phyloP scores from a whole-genome alignment of 2,329 filamentous ascomycete genomes.

The Neofusicoccum laricinum region DNA sequence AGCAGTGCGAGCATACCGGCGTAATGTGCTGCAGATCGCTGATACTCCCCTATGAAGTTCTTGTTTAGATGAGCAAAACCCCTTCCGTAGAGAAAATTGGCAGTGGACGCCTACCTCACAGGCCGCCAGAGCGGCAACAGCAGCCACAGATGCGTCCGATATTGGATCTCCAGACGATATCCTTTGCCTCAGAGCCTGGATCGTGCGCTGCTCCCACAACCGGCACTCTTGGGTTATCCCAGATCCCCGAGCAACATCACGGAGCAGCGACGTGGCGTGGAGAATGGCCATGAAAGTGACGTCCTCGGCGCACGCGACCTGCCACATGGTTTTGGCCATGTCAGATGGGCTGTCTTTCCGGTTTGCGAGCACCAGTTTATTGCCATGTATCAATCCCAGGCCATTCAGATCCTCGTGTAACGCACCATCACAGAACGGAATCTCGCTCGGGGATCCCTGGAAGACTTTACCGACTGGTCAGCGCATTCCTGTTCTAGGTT shows the following conservation, averaged over 20 bases:
- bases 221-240: neutral
- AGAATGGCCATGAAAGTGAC: neutral
- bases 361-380: neutral
- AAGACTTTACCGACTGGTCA: neutral
- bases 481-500: neutral
- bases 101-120: neutral
- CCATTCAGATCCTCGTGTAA: neutral
- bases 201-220: neutral
- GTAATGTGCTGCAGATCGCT: neutral
- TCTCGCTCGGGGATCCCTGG: neutral
- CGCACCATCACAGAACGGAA: neutral
- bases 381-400: neutral
- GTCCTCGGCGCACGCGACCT: neutral
- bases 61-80: neutral
- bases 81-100: neutral
- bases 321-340: neutral
- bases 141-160: neutral
- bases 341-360: neutral
- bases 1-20: neutral
- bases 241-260: neutral
- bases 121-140: neutral
- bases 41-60: neutral
- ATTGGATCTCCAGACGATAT: neutral
- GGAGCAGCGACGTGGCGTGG: neutral
- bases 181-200: neutral